Percentiles rank a stretch among this genome's conserved stretches.
Evolutionary conservation across 805 yeast genomes (phyloP).

Genomic region (Cephaloascus fragrans): DNA sequence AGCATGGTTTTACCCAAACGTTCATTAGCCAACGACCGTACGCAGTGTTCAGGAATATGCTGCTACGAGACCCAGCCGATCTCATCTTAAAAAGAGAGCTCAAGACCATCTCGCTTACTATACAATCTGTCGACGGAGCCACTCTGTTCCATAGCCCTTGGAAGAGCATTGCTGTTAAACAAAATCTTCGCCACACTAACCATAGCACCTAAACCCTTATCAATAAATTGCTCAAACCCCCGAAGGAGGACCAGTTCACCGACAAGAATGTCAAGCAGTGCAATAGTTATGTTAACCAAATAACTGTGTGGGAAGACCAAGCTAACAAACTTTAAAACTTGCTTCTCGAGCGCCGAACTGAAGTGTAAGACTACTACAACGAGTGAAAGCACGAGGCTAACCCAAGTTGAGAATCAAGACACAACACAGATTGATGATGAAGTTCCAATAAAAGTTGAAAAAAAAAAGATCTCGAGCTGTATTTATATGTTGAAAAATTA

Average conservation of each 20-base stretch:
- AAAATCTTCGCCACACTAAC: too few species aligned
- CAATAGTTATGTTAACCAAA: slow-evolving; percentile 2
- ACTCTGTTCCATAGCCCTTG: slow-evolving; percentile 54
- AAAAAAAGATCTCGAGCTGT: slow-evolving; percentile 1
- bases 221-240: slow-evolving; percentile 44
- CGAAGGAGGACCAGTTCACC: slow-evolving; percentile 27
- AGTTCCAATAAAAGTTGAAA: too few species aligned
- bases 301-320: slow-evolving; percentile 1
- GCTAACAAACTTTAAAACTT: slow-evolving; percentile 21
- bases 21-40: slow-evolving; percentile 82
- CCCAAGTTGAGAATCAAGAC: slow-evolving; percentile 32
- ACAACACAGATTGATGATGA: slow-evolving; percentile 43
- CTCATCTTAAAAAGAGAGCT: slow-evolving; percentile 40
- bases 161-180: slow-evolving; percentile 13
- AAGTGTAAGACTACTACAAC: slow-evolving; percentile 29
- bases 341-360: slow-evolving; percentile 75
- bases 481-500: too few species aligned
- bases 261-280: slow-evolving; percentile 1
- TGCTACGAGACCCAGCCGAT: slow-evolving; percentile 72
- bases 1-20: slow-evolving; percentile 99
- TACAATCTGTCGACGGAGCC: slow-evolving; percentile 98
- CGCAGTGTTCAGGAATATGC: slow-evolving; percentile 99
- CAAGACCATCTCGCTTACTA: slow-evolving; percentile 58
- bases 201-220: too few species aligned
- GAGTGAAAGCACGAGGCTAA: slow-evolving; percentile 12